phyloP scores from a whole-genome alignment of 306 rosid genomes.

The Begonia loranthoides region DNA sequence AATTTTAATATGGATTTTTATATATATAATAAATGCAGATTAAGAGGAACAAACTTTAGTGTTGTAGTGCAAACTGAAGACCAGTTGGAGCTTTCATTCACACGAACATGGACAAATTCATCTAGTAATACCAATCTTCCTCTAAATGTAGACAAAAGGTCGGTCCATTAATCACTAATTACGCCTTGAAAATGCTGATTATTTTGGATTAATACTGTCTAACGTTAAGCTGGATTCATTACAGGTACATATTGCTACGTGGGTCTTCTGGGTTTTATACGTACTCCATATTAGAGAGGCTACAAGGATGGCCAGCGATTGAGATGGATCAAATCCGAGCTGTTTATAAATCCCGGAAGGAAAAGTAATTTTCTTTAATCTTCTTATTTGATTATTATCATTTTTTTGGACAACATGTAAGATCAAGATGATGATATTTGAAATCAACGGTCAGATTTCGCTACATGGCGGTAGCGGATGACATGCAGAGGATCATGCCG shows the following conservation, averaged over 20 bases:
- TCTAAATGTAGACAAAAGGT: constrained; percentile 64
- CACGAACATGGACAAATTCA: constrained; percentile 29
- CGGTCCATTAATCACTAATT: not conserved
- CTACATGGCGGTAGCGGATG: constrained; percentile 58
- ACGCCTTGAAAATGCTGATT: not conserved
- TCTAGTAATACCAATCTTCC: constrained; percentile 15
- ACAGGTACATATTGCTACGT: constrained; percentile 48
- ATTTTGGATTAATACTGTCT: not conserved
- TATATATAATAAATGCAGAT: constrained; percentile 18
- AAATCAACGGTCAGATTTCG: constrained; percentile 29
- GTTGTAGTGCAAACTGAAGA: constrained; percentile 13
- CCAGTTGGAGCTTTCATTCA: constrained; percentile 60
- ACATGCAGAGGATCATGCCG: constrained; percentile 59
- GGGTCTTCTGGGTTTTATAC: constrained; percentile 57
- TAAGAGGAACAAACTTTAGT: constrained; percentile 19
- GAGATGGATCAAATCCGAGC: constrained; percentile 35
- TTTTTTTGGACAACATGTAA: not conserved
- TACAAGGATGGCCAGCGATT: constrained; percentile 33
- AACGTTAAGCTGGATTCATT: not conserved
- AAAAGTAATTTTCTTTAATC: constrained; percentile 18
- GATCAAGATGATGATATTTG: not conserved
- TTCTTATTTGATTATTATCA: not conserved
- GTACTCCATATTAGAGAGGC: constrained; percentile 41
- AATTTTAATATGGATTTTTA: not conserved
- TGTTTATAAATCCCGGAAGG: constrained; percentile 35